These are phyloP conservation scores for Chlamydomonas applanata DNA, from an alignment of 139 green algal genomes.

Conservation along the genomic window DNA sequence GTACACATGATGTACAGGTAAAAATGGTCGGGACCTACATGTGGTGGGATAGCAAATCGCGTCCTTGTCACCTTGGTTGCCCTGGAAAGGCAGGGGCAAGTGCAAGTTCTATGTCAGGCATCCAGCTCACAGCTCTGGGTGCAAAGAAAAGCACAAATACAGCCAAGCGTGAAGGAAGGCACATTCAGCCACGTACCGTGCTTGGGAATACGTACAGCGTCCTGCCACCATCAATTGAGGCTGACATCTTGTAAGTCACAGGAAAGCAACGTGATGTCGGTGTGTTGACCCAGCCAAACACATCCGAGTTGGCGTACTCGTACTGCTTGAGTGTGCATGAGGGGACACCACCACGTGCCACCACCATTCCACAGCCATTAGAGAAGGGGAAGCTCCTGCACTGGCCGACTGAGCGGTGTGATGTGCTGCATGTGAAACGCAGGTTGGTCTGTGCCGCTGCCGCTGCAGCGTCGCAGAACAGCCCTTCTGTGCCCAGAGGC, in stretches of 20 bases:
- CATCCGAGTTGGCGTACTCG: not conserved
- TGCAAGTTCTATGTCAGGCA: no score
- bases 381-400: not conserved
- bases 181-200: no score
- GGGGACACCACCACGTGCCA: not conserved
- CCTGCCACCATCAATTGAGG: not conserved
- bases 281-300: not conserved
- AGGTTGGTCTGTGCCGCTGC: not conserved
- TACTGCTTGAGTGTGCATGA: not conserved
- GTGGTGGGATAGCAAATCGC: not conserved
- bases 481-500: not conserved
- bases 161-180: no score
- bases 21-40: not conserved
- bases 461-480: conserved; percentile 4
- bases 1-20: no score
- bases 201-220: no score
- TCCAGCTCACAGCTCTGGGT: no score
- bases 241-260: conserved; percentile 1
- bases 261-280: not conserved
- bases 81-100: not conserved
- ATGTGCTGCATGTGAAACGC: not conserved
- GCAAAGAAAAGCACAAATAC: no score
- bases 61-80: not conserved
- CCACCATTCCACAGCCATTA: conserved; percentile 1
- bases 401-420: conserved; percentile 1